Conservation (phyloP, 768 basidiomycete genomes). For the Psilocybe cubensis region DNA sequence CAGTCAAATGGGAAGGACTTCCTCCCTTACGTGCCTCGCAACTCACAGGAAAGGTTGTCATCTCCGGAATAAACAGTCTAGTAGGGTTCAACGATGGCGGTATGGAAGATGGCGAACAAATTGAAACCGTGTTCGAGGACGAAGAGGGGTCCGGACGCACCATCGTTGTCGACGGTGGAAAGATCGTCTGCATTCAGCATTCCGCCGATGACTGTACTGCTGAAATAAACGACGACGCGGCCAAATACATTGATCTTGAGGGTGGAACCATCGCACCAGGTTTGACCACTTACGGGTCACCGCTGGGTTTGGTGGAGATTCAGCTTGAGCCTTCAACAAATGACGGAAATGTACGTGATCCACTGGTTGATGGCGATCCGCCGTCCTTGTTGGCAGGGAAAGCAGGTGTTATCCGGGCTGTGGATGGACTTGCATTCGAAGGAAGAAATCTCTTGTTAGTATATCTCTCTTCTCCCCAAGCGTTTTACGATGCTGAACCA, state of each 20-base stretch:
- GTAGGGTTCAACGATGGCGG: conserved; percentile 28
- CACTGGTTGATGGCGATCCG: conserved; percentile 36
- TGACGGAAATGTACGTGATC: conserved; percentile 65
- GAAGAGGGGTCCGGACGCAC: conserved; percentile 18
- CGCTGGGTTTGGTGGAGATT: conserved; percentile 75
- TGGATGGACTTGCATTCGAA: conserved; percentile 63
- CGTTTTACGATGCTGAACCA: neutral
- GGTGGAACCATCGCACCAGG: conserved; percentile 69
- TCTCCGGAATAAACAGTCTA: conserved; percentile 53
- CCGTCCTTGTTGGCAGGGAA: conserved; percentile 47
- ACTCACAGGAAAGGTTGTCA: conserved; percentile 43
- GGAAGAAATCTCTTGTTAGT: conserved; percentile 54
- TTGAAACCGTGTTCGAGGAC: conserved; percentile 26
- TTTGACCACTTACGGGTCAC: conserved; percentile 59
- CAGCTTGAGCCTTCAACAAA: conserved; percentile 61
- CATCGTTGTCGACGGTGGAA: conserved; percentile 58
- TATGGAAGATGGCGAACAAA: conserved; percentile 9
- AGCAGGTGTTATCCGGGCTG: conserved; percentile 56
- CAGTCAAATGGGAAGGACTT: conserved; percentile 66
- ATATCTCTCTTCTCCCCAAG: conserved; percentile 15
- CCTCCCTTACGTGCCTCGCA: conserved; percentile 59
- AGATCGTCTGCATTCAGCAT: conserved; percentile 44
- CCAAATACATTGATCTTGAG: conserved; percentile 51
- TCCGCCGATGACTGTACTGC: conserved; percentile 23
- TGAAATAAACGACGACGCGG: conserved; percentile 9